phyloP scores from a whole-genome alignment of 768 basidiomycete genomes.

The Agaricus sinodeliciosus region DNA sequence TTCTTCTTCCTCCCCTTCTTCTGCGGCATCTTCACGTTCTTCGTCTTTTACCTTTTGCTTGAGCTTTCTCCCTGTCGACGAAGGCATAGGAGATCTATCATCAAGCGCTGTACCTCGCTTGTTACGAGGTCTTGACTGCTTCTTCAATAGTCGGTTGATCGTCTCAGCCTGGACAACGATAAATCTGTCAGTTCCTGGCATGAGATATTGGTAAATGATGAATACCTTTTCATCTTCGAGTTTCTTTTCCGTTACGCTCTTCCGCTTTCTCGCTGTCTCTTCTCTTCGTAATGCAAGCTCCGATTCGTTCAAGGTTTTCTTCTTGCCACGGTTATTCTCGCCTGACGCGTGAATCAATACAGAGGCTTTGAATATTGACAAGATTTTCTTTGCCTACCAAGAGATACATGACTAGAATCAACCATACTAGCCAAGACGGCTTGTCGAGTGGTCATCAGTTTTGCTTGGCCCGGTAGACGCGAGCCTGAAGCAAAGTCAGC shows the following conservation, averaged over 20 bases:
- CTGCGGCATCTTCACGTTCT: constrained; percentile 26
- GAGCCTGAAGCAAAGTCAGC: constrained; percentile 22
- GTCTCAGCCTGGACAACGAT: constrained; percentile 58
- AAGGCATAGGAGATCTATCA: constrained; percentile 30
- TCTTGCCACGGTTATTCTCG: constrained; percentile 36
- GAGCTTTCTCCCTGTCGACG: constrained; percentile 26
- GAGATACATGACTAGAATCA: constrained; percentile 61
- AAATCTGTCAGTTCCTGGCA: not conserved
- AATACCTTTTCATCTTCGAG: constrained; percentile 78
- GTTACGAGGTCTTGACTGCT: constrained; percentile 64
- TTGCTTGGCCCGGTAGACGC: constrained; percentile 17
- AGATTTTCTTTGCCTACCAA: constrained; percentile 29
- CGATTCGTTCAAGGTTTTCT: constrained; percentile 62
- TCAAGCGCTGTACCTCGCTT: constrained; percentile 52
- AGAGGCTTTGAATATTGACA: not conserved
- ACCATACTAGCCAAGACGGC: constrained; percentile 68
- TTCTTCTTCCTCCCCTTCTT: constrained; percentile 28
- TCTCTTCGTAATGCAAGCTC: constrained; percentile 71
- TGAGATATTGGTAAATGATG: constrained; percentile 4
- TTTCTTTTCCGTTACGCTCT: constrained; percentile 76
- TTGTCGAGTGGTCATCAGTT: constrained; percentile 53
- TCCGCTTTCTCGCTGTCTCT: constrained; percentile 78
- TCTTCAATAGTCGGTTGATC: constrained; percentile 83
- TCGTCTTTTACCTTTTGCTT: constrained; percentile 33
- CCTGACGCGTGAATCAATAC: constrained; percentile 11